Percentiles rank a stretch among this genome's conserved stretches.
These are phyloP conservation scores for Jatropha curcas DNA, from an alignment of 345 rosid species.

Conservation along the genomic window DNA sequence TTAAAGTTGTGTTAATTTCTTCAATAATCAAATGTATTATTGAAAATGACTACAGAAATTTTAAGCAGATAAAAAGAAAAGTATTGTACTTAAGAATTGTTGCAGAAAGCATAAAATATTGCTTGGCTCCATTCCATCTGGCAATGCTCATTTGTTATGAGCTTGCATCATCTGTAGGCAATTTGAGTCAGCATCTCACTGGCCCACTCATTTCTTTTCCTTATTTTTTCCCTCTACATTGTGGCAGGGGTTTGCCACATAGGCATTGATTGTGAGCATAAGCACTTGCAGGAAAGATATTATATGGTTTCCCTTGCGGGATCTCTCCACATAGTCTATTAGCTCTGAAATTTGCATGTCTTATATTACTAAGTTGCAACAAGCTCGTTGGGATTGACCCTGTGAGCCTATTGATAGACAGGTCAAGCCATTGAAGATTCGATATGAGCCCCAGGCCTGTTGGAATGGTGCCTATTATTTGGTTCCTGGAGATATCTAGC, in stretches of 20 bases:
- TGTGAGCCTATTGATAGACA: slow-evolving; percentile 63
- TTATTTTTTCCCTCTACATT: slow-evolving; percentile 51
- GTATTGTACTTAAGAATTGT: slow-evolving; percentile 12
- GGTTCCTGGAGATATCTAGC: slow-evolving; percentile 77
- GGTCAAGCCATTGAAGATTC: slow-evolving; percentile 75
- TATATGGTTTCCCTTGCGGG: slow-evolving; percentile 88
- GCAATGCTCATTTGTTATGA: slow-evolving; percentile 33
- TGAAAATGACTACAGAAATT: slow-evolving; percentile 21
- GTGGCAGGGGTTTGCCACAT: slow-evolving; percentile 87
- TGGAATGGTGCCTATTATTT: slow-evolving; percentile 68
- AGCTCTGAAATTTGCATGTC: slow-evolving; percentile 81
- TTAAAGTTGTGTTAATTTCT: slow-evolving; percentile 13
- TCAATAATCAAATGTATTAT: slow-evolving; percentile 20
- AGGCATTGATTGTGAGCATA: slow-evolving; percentile 90
- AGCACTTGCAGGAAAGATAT: slow-evolving; percentile 71
- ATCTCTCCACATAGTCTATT: slow-evolving; percentile 88
- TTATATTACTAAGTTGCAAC: slow-evolving; percentile 46
- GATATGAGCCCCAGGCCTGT: slow-evolving; percentile 50
- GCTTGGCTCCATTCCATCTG: slow-evolving; percentile 12
- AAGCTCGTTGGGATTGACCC: slow-evolving; percentile 77
- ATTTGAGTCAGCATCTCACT: slow-evolving; percentile 69
- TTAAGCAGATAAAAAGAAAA: slow-evolving; percentile 1
- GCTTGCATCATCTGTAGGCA: slow-evolving; percentile 13
- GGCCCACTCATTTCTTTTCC: slow-evolving; percentile 46
- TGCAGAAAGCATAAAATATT: slow-evolving; percentile 23